Conservation (phyloP, 306 rosid genomes). For the Cotoneaster glaucophyllus region DNA sequence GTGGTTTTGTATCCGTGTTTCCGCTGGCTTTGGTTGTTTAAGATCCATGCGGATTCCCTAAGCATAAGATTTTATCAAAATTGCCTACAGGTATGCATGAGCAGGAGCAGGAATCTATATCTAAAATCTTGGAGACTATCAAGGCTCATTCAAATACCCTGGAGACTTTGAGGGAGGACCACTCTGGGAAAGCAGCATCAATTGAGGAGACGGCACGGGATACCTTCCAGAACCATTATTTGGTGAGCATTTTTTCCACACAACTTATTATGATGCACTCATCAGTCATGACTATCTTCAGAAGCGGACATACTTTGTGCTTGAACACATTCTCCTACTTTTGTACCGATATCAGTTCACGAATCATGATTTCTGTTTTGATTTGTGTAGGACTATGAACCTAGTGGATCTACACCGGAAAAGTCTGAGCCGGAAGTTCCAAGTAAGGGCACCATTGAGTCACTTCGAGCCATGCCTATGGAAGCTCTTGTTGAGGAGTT, state of each 20-base stretch:
- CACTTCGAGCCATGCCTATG: conserved; percentile 81
- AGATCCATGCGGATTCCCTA: background rate
- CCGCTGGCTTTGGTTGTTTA: background rate
- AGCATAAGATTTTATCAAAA: background rate
- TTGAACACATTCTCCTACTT: background rate
- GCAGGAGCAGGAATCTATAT: conserved; percentile 41
- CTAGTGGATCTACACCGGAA: conserved; percentile 67
- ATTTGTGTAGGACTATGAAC: conserved; percentile 74
- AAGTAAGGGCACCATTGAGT: conserved; percentile 66
- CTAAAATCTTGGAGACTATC: conserved; percentile 38
- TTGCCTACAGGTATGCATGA: conserved; percentile 41
- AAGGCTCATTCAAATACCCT: conserved; percentile 48
- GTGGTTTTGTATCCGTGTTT: too few species aligned
- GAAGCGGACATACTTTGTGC: background rate
- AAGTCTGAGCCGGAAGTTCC: conserved; percentile 67
- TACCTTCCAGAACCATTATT: conserved; percentile 53
- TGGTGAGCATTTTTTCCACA: conserved; percentile 34
- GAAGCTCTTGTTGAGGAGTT: conserved; percentile 80
- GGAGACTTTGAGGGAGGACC: conserved; percentile 52
- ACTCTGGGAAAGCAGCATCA: conserved; percentile 50
- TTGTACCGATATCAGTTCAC: background rate
- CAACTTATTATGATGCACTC: background rate
- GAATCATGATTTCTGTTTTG: background rate
- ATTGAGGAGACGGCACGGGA: conserved; percentile 52
- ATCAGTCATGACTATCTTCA: background rate